Evolutionary conservation across 257 asterid genomes (phyloP).

Genomic region (Oldenlandia corymbosa): DNA sequence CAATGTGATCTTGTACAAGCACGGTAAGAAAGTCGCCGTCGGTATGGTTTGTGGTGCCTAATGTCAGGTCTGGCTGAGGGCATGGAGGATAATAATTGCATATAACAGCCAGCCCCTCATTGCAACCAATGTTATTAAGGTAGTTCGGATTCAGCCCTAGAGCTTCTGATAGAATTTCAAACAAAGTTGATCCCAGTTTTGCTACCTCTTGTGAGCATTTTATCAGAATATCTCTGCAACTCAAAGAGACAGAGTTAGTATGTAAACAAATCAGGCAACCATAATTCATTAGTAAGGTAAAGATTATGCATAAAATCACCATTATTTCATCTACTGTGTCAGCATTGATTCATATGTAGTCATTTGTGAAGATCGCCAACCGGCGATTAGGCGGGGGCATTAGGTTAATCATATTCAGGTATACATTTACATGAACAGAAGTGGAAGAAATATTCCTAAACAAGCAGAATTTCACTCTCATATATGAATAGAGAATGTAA

Average conservation of each 20-base stretch:
- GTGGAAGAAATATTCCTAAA: too few species aligned
- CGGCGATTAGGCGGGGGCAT: not conserved
- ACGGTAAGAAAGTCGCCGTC: slow-evolving; percentile 27
- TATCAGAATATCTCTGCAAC: slow-evolving; percentile 26
- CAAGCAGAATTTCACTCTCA: too few species aligned
- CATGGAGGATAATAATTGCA: slow-evolving; percentile 35
- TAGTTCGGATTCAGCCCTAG: slow-evolving; percentile 19
- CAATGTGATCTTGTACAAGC: slow-evolving; percentile 25
- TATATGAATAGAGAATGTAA: too few species aligned
- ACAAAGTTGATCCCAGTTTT: slow-evolving; percentile 17
- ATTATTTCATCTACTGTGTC: too few species aligned
- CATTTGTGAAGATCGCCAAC: not conserved
- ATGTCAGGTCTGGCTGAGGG: slow-evolving; percentile 38
- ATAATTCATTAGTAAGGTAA: not conserved
- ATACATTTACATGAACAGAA: not conserved
- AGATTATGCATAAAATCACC: too few species aligned
- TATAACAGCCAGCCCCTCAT: slow-evolving; percentile 11
- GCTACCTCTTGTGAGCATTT: slow-evolving; percentile 20
- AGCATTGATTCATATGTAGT: too few species aligned
- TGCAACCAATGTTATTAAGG: slow-evolving; percentile 28
- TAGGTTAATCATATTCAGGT: not conserved
- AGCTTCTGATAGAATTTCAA: slow-evolving; percentile 27
- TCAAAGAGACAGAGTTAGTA: not conserved
- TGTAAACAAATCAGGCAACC: too few species aligned
- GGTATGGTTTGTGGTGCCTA: slow-evolving; percentile 23